Evolutionary conservation across 108 stramenopile genomes (phyloP), one percentile per base, ranked within the genome.

Genomic region (Conticribra weissflogii): DNA sequence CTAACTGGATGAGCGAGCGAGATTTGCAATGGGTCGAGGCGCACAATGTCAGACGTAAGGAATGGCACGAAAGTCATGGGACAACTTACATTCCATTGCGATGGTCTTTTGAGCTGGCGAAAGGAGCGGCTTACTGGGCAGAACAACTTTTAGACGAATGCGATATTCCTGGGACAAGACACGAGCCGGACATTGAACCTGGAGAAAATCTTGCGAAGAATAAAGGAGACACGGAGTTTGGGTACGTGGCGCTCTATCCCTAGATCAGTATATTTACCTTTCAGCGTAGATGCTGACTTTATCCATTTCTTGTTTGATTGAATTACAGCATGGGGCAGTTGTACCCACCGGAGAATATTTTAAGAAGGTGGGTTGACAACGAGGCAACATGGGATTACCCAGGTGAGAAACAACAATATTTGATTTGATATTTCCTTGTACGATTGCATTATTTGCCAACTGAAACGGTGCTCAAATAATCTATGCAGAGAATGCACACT

Each of bases 191-290:
- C 0, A 48, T 74, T 18, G 46, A 34, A 23, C 41, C 56, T 50
- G 73, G 73, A 16, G 64, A 74, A 36, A 74, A 74, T 45, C 32
- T 74, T 25, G 73, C 73, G 2, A 65, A 74, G 52, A 66, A 65
- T 45, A 51, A 16, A 36, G 49, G 32, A 21, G 28, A 22, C 1
- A 29, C 30, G 15, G 56, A 27, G n/a, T 27, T 36, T 1, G 64
- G n/a, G n/a, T n/a, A n/a, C n/a, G n/a, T n/a, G n/a, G n/a, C n/a
- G n/a, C n/a, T n/a, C n/a, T n/a, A n/a, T n/a, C n/a, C n/a, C n/a
- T n/a, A n/a, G n/a, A n/a, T n/a, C n/a, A n/a, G n/a, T n/a, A n/a
- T n/a, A n/a, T n/a, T n/a, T n/a, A n/a, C n/a, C n/a, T n/a, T n/a
- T n/a, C n/a, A n/a, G n/a, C n/a, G n/a, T n/a, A n/a, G n/a, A n/a